Evolutionary conservation across 805 yeast species (phyloP).

Genomic region (Saturnispora besseyi): DNA sequence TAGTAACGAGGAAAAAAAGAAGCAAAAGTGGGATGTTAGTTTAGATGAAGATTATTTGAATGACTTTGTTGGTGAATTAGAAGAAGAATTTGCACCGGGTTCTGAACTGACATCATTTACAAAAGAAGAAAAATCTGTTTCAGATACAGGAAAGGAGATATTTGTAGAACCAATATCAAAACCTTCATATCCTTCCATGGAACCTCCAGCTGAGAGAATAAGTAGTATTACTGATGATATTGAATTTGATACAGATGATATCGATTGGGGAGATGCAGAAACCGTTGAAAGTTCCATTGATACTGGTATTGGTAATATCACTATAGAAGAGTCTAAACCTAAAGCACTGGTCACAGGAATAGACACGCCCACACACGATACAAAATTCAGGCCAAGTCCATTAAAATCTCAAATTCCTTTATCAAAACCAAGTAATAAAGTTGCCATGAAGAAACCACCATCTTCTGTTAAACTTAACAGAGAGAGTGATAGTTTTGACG

Average conservation of each 20-base stretch:
- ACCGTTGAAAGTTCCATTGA: constrained; percentile 5
- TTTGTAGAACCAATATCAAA: not conserved
- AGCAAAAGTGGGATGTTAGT: not conserved
- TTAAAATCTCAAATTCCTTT: too few relatives aligned
- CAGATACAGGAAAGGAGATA: not conserved
- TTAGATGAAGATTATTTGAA: not conserved
- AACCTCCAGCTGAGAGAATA: not conserved
- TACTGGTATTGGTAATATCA: not conserved
- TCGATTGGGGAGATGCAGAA: constrained; percentile 24
- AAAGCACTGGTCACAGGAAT: not conserved
- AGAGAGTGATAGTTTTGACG: not conserved
- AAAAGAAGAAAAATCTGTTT: not conserved
- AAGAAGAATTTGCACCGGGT: not conserved
- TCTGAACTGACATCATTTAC: not conserved
- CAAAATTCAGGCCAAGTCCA: not conserved
- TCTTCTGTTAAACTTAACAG: not conserved
- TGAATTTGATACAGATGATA: constrained; percentile 15
- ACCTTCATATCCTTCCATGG: not conserved
- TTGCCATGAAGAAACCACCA: not conserved
- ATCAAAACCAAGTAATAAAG: not conserved
- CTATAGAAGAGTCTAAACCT: not conserved
- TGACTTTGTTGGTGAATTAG: not conserved
- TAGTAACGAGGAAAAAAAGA: not conserved
- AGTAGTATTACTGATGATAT: not conserved
- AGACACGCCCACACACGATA: not conserved